phyloP scores from a whole-genome alignment of 1,139 yeast species.

The Kodamaea sp. region DNA sequence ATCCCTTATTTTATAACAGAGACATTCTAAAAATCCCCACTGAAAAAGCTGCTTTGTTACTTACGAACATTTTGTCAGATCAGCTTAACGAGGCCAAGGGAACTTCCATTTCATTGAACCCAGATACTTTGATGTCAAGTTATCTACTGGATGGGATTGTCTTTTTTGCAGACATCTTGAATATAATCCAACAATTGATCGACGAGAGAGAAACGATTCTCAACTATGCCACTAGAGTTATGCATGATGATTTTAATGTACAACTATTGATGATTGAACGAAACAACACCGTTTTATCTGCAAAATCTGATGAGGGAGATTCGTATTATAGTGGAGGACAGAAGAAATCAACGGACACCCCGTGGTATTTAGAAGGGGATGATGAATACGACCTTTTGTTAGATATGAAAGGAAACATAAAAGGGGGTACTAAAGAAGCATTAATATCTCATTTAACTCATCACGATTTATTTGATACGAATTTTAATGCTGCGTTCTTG shows the following conservation, averaged over 20 bases:
- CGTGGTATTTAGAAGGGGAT: slow-evolving; percentile 85
- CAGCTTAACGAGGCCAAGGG: slow-evolving; percentile 45
- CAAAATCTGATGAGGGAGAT: slow-evolving; percentile 39
- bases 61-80: slow-evolving; percentile 47
- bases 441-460: slow-evolving; percentile 81
- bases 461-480: slow-evolving; percentile 68
- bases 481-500: slow-evolving; percentile 70
- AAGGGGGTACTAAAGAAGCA: slow-evolving; percentile 86
- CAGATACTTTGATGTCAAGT: slow-evolving; percentile 46
- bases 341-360: slow-evolving; percentile 44
- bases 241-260: slow-evolving; percentile 71
- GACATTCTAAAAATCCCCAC: slow-evolving; percentile 41
- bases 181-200: slow-evolving; percentile 56
- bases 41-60: slow-evolving; percentile 52
- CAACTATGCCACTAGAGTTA: slow-evolving; percentile 72
- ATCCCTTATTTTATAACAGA: slow-evolving; percentile 44
- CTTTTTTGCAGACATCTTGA: slow-evolving; percentile 44
- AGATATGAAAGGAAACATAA: slow-evolving; percentile 71
- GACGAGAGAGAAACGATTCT: slow-evolving; percentile 70
- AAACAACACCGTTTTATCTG: slow-evolving; percentile 52
- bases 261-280: slow-evolving; percentile 63
- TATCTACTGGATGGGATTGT: slow-evolving; percentile 49
- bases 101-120: slow-evolving; percentile 49
- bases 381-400: slow-evolving; percentile 71
- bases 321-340: slow-evolving; percentile 40